Base-by-base conservation (phyloP, 129 eudicot species). In the Saussurea involucrata region DNA sequence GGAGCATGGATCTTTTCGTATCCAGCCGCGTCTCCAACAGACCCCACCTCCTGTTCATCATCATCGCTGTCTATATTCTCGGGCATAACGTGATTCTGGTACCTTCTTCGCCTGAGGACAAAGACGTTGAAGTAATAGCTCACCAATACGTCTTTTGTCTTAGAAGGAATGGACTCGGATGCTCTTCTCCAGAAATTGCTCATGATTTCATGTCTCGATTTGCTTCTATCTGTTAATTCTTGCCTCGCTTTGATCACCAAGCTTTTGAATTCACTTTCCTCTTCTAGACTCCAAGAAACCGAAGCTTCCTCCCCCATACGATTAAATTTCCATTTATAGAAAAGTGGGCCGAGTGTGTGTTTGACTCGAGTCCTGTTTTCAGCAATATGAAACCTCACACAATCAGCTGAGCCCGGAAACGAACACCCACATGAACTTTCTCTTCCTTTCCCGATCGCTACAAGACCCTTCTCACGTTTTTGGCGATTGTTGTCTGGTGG, bases 291-390 rank as follows among this genome's bases (percentile, higher is more conserved):
- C 98, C 97, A 89, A 4, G 93, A 94, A 58, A 85, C 90, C 0
- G 96, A 88, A 75, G 92, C 89, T 66, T 90, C 96, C 79, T 91
- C 98, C 2, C 98, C 98, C 97, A 94, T 94, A 20, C 69, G 87
- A 40, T 94, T 64, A 33, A 94, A 91, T 31, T 83, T 83, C 98
- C 98, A 94, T 17, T 40, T 74, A 63, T 85, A 84, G 68, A 94
- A 94, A 22, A 74, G 57, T 10, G 71, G 75, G 13, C 96, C 96
- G 15, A 94, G 80, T 68, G 82, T 88, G 24, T 0, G 87, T 75
- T 83, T 86, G 61, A 89, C 63, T 60, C 80, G 76, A 29, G 68
- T 68, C 86, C 92, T 87, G 66, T 83, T 84, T 77, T 94, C 96
- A 0, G 90, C 86, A 73, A 91, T 83, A 85, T 94, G 98, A 73